Conservation (phyloP, 768 basidiomycete species). For the Lactarius hatsudake region DNA sequence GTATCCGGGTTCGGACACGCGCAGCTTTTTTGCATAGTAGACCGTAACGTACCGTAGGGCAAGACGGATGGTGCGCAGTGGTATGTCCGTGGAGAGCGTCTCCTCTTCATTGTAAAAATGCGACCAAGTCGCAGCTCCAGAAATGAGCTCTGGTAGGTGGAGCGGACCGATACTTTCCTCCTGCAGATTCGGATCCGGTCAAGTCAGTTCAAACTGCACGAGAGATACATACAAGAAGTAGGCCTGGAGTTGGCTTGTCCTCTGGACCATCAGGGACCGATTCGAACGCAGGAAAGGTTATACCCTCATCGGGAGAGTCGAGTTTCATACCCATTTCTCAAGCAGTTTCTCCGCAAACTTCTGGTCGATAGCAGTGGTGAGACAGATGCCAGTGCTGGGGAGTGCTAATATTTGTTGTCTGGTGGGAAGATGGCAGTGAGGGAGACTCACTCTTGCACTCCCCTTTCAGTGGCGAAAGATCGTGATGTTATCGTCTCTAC, state of each 20-base stretch:
- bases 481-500: no score
- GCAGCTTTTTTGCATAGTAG: no score
- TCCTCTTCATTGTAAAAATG: conserved; percentile 62
- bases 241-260: conserved; percentile 40
- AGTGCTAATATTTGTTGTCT: no score
- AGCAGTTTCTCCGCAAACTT: neutral
- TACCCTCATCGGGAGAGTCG: conserved; percentile 41
- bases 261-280: conserved; percentile 42
- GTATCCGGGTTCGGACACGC: no score
- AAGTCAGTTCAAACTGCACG: neutral
- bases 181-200: neutral
- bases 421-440: no score
- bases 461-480: no score
- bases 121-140: conserved; percentile 72
- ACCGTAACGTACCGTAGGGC: conserved; percentile 61
- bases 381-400: no score
- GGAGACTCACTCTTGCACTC: no score
- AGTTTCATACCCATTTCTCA: conserved; percentile 41
- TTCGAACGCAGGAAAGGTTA: conserved; percentile 39
- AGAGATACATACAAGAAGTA: conserved; percentile 35
- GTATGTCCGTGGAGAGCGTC: conserved; percentile 51
- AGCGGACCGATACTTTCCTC: conserved; percentile 39
- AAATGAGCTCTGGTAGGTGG: conserved; percentile 50
- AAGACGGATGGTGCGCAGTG: conserved; percentile 65
- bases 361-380: neutral